A percentile compares a stretch with the other conserved stretches of the same genome.
These are phyloP conservation scores for Fraxinus paxiana DNA, from an alignment of 305 asterid genomes.

Conservation along the genomic window DNA sequence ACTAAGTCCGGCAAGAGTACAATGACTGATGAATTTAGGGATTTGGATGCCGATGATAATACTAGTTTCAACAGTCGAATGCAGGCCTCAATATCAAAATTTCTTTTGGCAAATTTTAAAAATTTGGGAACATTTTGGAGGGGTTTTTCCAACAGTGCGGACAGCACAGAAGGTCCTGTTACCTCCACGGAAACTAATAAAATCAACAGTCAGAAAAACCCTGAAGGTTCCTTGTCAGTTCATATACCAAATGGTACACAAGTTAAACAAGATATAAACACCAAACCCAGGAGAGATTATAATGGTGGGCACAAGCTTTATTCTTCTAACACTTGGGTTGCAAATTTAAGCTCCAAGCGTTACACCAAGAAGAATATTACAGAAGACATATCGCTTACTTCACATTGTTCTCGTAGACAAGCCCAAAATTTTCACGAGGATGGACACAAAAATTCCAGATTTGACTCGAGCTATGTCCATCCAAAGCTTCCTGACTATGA, in stretches of 20 bases:
- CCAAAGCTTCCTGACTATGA: conserved; percentile 36
- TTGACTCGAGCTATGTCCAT: conserved; percentile 21
- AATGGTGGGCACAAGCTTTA: neutral
- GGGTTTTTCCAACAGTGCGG: neutral
- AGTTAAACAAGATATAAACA: neutral
- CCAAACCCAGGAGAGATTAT: neutral
- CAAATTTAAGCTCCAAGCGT: neutral
- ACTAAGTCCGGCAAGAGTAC: neutral
- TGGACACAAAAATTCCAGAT: neutral
- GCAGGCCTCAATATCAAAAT: neutral
- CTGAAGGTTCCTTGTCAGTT: neutral
- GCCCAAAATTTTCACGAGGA: neutral
- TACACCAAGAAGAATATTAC: neutral
- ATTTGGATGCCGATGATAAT: neutral
- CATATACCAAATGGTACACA: neutral
- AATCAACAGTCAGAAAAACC: neutral
- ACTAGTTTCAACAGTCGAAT: neutral
- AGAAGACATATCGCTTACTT: neutral
- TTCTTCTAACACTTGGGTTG: neutral
- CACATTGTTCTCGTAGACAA: neutral
- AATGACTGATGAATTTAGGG: neutral
- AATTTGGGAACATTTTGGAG: neutral
- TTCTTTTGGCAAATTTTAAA: neutral
- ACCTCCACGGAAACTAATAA: neutral
- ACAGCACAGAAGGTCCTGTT: neutral